Base-by-base conservation (phyloP, 164 flowering plant species). In the Santalum album region DNA sequence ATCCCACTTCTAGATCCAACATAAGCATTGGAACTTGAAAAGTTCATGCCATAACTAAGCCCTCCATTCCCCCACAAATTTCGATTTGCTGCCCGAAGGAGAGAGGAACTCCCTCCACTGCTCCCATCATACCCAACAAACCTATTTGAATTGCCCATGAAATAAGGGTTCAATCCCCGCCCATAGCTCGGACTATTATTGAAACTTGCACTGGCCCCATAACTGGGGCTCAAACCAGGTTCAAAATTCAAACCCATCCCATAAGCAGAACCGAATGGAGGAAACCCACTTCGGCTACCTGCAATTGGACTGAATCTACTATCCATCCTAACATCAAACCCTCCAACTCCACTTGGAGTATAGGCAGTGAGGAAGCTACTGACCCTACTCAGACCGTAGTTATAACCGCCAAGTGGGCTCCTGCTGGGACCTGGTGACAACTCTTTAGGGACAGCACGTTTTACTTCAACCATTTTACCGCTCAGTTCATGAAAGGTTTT, bases 391-490 rank as follows among this genome's bases (percentile, higher is more conserved):
- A 78, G 52, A 47, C 86, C 80, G 70, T 67, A 69, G 64, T 63
- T 75, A 60, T 68, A 69, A 20, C 79, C 80, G 46, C 71, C 72
- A 34, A 80, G 39, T 26, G 65, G 87, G 65, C 64, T 67, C 52
- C 89, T 67, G 55, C 35, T 78, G 4, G 90, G 81, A 4, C 83
- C 78, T 0, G 96, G 94, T 52, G 90, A 85, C 36, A 73, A 65
- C 58, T 88, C 90, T 56, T 88, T 88, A 2, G 96, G 96, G 27
- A 88, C 87, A 38, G 96, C 96, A 15, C 90, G 67, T 67, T 87
- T 87, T 51, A 87, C 96, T 79, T 87, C 96, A 49, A 87, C 96
- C 89, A 82, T 78, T 72, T 87, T 87, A 12, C 91, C 89, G 53
- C 82, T 82, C 25, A 88, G 84, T 63, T 88, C 92, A 70, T 88